Base-by-base conservation (phyloP, 2,329 filamentous ascomycete genomes). In the Ceratocystis papillata region DNA sequence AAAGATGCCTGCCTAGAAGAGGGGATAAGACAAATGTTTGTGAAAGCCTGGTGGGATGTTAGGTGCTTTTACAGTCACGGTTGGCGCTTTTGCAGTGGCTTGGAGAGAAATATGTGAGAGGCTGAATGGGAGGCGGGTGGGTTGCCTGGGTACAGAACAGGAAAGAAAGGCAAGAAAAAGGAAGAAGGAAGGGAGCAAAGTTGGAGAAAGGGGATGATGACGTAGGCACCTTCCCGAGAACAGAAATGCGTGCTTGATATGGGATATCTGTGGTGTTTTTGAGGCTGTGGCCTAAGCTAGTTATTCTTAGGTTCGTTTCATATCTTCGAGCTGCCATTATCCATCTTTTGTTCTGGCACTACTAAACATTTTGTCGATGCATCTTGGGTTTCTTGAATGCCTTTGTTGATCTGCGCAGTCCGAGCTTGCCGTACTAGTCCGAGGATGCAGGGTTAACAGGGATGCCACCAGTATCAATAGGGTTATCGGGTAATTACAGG, bases 171-270 rank as follows among this genome's bases (percentile, higher is more conserved):
- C 33, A 30, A 17, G 25, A 28, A 57, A 57, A 8, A 45, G 25
- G 44, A 41, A 41, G 33, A n/a, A 44, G 53, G 15, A 25, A n/a
- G 25, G 53, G 28, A 25, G 8, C 1, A 17, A 25, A 33, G 55
- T 59, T 59, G 55, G 28, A n/a, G 55, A 59, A 59, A 59, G 55
- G 55, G 28, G 55, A 59, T 8, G 55, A 59, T 59, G 55, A 59
- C 55, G 55, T 59, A 59, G 15, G 30, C n/a, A 5, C 55, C 55
- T 59, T 59, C 45, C 45, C 7, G 7, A 20, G 33, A 20, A 20
- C 3, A 25, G 3, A 48, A 15, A n/a, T n/a, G 17, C 15, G 15
- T 5, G 5, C 22, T n/a, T 46, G 48, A 12, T 22, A 7, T 53
- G 5, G n/a, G 7, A 10, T 53, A 12, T 25, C n/a, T 28, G 48